Conservation (phyloP, 2,329 filamentous ascomycete genomes). For the Podosphaera aphanis region DNA sequence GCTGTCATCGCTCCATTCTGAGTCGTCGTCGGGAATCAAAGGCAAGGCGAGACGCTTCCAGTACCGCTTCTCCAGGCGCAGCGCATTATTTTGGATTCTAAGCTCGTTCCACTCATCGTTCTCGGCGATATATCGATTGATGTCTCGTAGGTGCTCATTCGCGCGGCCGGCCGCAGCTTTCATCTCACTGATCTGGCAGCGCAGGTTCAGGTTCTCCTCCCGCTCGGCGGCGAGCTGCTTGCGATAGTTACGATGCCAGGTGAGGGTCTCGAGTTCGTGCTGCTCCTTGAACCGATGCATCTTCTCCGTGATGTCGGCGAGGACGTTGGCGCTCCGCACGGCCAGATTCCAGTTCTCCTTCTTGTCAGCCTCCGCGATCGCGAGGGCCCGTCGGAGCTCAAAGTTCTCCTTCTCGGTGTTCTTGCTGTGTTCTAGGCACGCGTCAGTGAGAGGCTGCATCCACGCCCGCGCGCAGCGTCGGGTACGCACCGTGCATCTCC, state of each 20-base stretch:
- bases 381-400: constrained; percentile 35
- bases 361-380: constrained; percentile 34
- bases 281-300: constrained; percentile 43
- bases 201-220: constrained; percentile 36
- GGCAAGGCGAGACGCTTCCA: constrained; percentile 46
- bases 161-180: constrained; percentile 33
- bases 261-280: constrained; percentile 34
- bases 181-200: constrained; percentile 45
- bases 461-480: no score
- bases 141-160: constrained; percentile 32
- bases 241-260: constrained; percentile 44
- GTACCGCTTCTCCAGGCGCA: constrained; percentile 35
- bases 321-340: constrained; percentile 30
- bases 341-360: constrained; percentile 35
- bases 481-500: constrained; percentile 28
- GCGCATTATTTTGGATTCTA: constrained; percentile 26
- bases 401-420: constrained; percentile 39
- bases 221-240: constrained; percentile 40
- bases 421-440: constrained; percentile 26
- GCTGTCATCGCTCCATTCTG: constrained; percentile 36
- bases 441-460: neutral
- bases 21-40: constrained; percentile 32
- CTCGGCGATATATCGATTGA: constrained; percentile 32
- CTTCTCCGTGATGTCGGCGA: constrained; percentile 35
- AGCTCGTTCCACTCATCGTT: constrained; percentile 29